Evolutionary conservation across 2,329 filamentous ascomycete genomes (phyloP), one percentile per base, ranked within the genome.

Genomic region (Thielaviopsis populi): DNA sequence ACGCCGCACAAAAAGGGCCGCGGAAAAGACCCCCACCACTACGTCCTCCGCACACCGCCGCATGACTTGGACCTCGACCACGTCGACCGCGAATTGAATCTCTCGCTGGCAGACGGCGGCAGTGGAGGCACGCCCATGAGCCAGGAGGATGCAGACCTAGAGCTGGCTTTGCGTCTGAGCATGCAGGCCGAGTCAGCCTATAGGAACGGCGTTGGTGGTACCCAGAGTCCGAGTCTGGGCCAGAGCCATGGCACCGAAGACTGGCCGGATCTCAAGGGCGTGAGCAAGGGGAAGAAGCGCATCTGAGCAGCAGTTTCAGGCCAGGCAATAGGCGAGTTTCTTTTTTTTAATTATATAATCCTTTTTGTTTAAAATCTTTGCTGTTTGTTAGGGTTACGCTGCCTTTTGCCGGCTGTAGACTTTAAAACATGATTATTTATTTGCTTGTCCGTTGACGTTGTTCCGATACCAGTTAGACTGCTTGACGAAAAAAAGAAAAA

Each of bases 91-190:
- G 37, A 17, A n/a, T 8, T 46, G 17, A 46, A n/a, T 10, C 10
- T n/a, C 15, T 46, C 42, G 15, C 42, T 46, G 42, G 42, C 42
- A n/a, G n/a, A 46, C n/a, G 17, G 17, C 53, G n/a, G 53, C 22
- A 7, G 46, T 33, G 30, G 30, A 7, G 13, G 17, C 24, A 11
- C 27, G 10, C 53, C 53, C 11, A 37, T 37, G 53, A 56, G 17
- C n/a, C 66, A 64, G 0, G 72, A 73, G 13, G 81, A 84, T 56
- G 80, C 81, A 61, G 84, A 86, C 68, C 68, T 86, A 58, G 81
- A 83, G 62, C 74, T 84, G 42, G 84, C 84, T 1, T 71, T 86
- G 59, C 77, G 78, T 66, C 73, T 86, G 24, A 87, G 84, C 68
- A 74, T 85, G 68, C 78, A 80, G 50, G 81, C 85, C 67, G 77